Evolutionary conservation across 768 basidiomycete species (phyloP).

Genomic region (Lanmaoa pseudosensibilis): DNA sequence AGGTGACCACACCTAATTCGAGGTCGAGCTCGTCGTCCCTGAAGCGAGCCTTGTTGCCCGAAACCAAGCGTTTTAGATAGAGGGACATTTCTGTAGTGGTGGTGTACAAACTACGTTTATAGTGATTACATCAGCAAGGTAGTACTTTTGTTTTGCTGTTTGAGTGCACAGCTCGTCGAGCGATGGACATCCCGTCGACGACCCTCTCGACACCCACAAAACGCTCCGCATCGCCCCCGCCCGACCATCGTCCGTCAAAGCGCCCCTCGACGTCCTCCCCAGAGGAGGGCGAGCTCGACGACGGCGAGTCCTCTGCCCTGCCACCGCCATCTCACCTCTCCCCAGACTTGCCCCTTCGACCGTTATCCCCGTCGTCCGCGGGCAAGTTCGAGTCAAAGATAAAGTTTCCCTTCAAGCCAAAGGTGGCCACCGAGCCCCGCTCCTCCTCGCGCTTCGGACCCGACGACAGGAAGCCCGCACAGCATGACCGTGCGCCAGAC

Average conservation of each 20-base stretch:
- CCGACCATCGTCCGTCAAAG: constrained; percentile 51
- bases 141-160: neutral
- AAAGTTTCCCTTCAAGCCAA: constrained; percentile 75
- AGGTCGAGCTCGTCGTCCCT: constrained; percentile 64
- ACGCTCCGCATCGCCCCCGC: constrained; percentile 59
- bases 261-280: constrained; percentile 60
- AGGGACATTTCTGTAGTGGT: constrained; percentile 45
- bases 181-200: constrained; percentile 21
- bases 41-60: constrained; percentile 79
- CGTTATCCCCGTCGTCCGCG: constrained; percentile 31
- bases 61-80: constrained; percentile 71
- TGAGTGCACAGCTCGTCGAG: neutral
- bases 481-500: constrained; percentile 42
- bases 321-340: constrained; percentile 8
- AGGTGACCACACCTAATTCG: constrained; percentile 58
- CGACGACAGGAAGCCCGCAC: constrained; percentile 26
- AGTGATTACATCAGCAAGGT: constrained; percentile 21
- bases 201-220: constrained; percentile 36
- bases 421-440: constrained; percentile 22
- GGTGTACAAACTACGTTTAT: constrained; percentile 18
- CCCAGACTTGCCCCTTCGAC: constrained; percentile 26
- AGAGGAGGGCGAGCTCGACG: constrained; percentile 83
- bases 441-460: constrained; percentile 34
- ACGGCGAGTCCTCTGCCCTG: constrained; percentile 34
- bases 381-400: constrained; percentile 48